Conservation (phyloP, 441 rosid species). For the Mallotus repandus region DNA sequence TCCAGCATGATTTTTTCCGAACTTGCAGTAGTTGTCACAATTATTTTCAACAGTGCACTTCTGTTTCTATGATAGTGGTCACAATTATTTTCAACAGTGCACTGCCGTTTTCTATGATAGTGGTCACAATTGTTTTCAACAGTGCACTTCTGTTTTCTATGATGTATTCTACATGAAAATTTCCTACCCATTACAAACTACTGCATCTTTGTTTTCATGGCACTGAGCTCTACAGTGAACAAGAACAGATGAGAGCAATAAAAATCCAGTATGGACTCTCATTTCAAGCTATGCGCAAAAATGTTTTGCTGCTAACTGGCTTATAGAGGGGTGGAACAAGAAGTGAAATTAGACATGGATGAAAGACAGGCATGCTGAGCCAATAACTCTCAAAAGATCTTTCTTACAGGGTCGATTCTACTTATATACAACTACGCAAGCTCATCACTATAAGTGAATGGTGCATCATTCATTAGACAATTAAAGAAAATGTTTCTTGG, state of each 20-base stretch:
- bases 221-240: neutral
- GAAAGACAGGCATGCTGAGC: neutral
- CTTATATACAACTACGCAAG: too few relatives aligned
- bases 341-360: neutral
- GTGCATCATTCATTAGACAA: too few relatives aligned
- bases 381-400: too few relatives aligned
- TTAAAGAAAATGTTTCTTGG: too few relatives aligned
- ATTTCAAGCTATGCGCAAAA: neutral
- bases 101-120: neutral
- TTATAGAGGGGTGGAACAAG: neutral
- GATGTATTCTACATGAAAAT: too few relatives aligned
- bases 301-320: neutral
- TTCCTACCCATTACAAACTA: too few relatives aligned
- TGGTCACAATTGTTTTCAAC: neutral
- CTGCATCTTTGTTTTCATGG: neutral
- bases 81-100: neutral
- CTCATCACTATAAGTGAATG: too few relatives aligned
- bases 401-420: too few relatives aligned
- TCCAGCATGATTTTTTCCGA: neutral
- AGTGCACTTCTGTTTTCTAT: neutral
- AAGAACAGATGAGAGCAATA: constrained; percentile 1
- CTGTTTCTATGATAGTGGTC: neutral
- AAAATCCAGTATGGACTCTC: neutral
- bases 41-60: neutral
- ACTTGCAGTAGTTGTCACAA: neutral